Conservation (phyloP, 805 yeast species). For the Cyberlindnera mycetangii region DNA sequence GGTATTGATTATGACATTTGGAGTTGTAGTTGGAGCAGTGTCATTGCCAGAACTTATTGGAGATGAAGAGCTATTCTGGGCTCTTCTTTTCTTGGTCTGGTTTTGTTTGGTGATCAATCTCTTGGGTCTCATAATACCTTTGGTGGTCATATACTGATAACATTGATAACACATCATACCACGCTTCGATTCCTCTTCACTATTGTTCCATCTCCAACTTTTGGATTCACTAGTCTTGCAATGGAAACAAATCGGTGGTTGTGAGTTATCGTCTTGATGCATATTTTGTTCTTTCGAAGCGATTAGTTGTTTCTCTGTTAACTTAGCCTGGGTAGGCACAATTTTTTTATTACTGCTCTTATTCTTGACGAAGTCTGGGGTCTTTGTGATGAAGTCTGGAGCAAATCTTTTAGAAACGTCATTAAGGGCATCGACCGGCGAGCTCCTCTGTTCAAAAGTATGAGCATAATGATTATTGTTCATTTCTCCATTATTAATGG, state of each 20-base stretch:
- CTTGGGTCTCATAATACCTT: slow-evolving; percentile 28
- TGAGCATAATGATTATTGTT: neutral
- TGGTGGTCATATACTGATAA: slow-evolving; percentile 23
- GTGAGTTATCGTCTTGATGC: slow-evolving; percentile 8
- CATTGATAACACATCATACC: slow-evolving; percentile 28
- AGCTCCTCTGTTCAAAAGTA: slow-evolving; percentile 9
- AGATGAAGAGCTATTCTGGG: slow-evolving; percentile 18
- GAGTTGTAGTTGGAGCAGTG: slow-evolving; percentile 21
- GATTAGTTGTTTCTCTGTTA: neutral
- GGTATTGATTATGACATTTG: slow-evolving; percentile 5
- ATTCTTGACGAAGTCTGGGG: slow-evolving; percentile 8
- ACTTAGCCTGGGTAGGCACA: neutral
- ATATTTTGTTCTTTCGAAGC: slow-evolving; percentile 6
- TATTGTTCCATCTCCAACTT: slow-evolving; percentile 29
- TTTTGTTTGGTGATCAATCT: slow-evolving; percentile 14
- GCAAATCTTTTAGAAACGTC: slow-evolving; percentile 28
- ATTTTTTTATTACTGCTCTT: neutral
- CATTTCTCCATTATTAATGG: neutral
- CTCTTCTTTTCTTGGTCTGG: slow-evolving; percentile 5
- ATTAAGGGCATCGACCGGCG: slow-evolving; percentile 8
- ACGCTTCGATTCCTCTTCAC: slow-evolving; percentile 22
- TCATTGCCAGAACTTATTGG: slow-evolving; percentile 23
- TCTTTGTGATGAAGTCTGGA: slow-evolving; percentile 25
- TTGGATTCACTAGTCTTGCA: slow-evolving; percentile 26
- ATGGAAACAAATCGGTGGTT: slow-evolving; percentile 26